A percentile compares a stretch with the other conserved stretches of the same genome.
Conservation (phyloP, 1,284 basidiomycete genomes). For the Lentinus polychrous region DNA sequence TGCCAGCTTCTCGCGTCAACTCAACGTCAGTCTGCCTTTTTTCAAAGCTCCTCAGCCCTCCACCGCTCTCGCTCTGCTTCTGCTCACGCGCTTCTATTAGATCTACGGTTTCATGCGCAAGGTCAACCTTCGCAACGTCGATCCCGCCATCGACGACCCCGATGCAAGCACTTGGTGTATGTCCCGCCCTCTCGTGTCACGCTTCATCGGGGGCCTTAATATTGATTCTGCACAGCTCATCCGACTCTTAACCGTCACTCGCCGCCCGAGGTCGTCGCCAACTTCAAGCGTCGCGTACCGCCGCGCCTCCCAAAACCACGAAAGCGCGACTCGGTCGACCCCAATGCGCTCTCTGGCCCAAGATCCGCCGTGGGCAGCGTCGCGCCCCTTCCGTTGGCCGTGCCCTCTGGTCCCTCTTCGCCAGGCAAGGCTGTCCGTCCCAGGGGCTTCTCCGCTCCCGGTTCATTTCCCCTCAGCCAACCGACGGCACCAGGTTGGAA, state of each 20-base stretch:
- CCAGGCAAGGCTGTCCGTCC: constrained; percentile 46
- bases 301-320: constrained; percentile 78
- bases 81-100: constrained; percentile 32
- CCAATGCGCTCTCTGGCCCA: constrained; percentile 57
- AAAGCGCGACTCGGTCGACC: constrained; percentile 65
- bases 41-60: constrained; percentile 15
- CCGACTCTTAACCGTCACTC: constrained; percentile 84
- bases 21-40: constrained; percentile 67
- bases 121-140: constrained; percentile 85
- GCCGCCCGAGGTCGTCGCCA: constrained; percentile 77
- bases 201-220: constrained; percentile 11
- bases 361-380: constrained; percentile 59
- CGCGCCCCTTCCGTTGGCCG: constrained; percentile 52
- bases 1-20: constrained; percentile 88
- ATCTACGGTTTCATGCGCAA: constrained; percentile 96
- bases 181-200: constrained; percentile 27
- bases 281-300: constrained; percentile 90
- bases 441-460: constrained; percentile 75
- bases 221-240: constrained; percentile 49
- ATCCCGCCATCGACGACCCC: constrained; percentile 86
- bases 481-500: constrained; percentile 49
- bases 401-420: constrained; percentile 41
- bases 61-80: constrained; percentile 26
- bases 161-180: constrained; percentile 91
- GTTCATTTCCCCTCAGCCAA: constrained; percentile 64